Base-by-base conservation (phyloP, 2,329 filamentous ascomycete genomes). In the Fusarium beomiforme region DNA sequence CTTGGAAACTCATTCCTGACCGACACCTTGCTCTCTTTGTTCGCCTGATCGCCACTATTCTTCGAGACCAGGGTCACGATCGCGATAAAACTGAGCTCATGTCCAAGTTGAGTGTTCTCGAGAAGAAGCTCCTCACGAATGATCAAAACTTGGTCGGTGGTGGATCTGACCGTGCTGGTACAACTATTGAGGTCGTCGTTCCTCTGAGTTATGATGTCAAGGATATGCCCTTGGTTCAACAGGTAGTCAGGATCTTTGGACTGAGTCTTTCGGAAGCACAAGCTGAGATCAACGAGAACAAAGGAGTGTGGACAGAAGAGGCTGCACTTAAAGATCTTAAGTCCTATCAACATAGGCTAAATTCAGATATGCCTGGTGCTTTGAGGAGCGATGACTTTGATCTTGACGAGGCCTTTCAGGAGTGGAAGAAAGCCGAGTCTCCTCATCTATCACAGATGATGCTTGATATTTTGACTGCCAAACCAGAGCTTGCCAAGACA, bases 1-100 rank as follows among this genome's bases (percentile, higher is more conserved):
- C 89, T 57, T 98, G 94, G 93, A 97, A 96, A 83, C 85, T 92
- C 64, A 90, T 98, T 82, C 94, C 97, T 21, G 96, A 99, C 81
- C 90, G 95, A 59, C 96, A 99, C 81, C 91, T 98, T 61, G 96
- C 96, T 53, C 88, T 99, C 66, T 99, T 99, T 79, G 92, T 99
- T 71, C 91, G 96, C 51, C 86, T 99, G 53, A 89, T 97, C 75
- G 91, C 90, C 75, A 89, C 90, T 71, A 93, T 94, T 23, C 83
- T 98, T 71, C 92, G 91, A 75, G 92, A 94, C 72, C 90, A 96
- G 73, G 94, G 95, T 72, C 95, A 94, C 86, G 91, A 93, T 69
- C 91, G 91, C 78, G 93, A 97, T 78, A 90, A 92, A 70, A 92
- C 94, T 9, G 95, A 99, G 79, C 87, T 99, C 62, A 91, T 93